These are phyloP conservation scores for Dissophora ornata DNA, from an alignment of 192 early-diverging fungal genomes.

Conservation along the genomic window DNA sequence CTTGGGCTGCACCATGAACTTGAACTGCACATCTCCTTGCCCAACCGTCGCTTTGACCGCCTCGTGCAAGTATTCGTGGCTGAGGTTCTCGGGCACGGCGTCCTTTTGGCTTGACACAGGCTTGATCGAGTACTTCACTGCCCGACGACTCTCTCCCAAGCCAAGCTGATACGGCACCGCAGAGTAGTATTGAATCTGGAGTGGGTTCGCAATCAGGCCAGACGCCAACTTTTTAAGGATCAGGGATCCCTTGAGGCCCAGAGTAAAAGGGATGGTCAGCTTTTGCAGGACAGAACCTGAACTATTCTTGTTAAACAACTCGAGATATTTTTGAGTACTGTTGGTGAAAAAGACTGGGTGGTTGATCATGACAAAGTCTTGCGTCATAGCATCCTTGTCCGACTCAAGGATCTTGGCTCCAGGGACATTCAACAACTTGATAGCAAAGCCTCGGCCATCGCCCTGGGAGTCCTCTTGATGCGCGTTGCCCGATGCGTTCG, in stretches of 20 bases:
- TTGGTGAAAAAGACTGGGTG: conserved; percentile 27
- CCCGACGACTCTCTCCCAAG: conserved; percentile 15
- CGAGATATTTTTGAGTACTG: conserved; percentile 8
- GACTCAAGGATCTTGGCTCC: conserved; percentile 34
- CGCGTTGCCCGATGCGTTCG: conserved; percentile 22
- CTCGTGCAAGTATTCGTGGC: conserved; percentile 20
- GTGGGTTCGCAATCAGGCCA: conserved; percentile 32
- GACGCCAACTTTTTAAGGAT: neutral
- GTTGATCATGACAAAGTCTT: conserved; percentile 46
- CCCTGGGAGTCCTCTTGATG: conserved; percentile 1
- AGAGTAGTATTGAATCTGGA: conserved; percentile 38
- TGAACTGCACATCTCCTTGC: conserved; percentile 12
- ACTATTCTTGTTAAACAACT: neutral
- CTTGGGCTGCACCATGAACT: conserved; percentile 32
- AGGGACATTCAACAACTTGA: conserved; percentile 30
- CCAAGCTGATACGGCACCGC: conserved; percentile 36
- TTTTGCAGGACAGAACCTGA: neutral
- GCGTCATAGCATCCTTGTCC: conserved; percentile 30
- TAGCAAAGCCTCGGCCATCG: conserved; percentile 35
- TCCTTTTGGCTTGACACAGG: conserved; percentile 15
- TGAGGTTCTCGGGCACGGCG: neutral
- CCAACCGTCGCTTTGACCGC: conserved; percentile 17
- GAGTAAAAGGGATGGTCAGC: conserved; percentile 16
- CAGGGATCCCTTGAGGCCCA: conserved; percentile 26
- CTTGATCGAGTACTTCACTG: conserved; percentile 40